Conservation (phyloP, 495 filamentous ascomycete genomes). For the Mycothermus thermophilus region DNA sequence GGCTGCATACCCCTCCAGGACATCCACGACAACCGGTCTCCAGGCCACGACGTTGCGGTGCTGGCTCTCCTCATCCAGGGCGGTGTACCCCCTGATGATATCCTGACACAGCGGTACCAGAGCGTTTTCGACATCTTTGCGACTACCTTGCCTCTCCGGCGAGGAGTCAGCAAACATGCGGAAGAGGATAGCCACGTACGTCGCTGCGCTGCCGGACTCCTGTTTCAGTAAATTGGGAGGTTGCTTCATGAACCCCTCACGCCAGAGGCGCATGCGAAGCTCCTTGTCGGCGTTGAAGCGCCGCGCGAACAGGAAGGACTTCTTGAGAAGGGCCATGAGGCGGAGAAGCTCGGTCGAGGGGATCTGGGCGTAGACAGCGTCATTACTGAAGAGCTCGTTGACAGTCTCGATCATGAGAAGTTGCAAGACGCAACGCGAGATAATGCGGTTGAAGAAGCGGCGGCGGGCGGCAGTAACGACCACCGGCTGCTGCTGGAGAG, state of each 20-base stretch:
- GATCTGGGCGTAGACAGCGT: constrained; percentile 86
- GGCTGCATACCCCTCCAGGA: constrained; percentile 84
- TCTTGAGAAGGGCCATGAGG: constrained; percentile 85
- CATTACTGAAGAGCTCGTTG: constrained; percentile 94
- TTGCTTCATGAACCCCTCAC: constrained; percentile 99
- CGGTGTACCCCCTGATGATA: constrained; percentile 69
- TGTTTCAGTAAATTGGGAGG: constrained; percentile 98
- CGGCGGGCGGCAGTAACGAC: constrained; percentile 84
- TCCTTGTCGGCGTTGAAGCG: constrained; percentile 97
- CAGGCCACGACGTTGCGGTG: constrained; percentile 92
- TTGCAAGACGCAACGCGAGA: constrained; percentile 95
- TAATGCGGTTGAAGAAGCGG: constrained; percentile 98
- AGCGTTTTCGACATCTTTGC: constrained; percentile 71
- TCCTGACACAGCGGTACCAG: constrained; percentile 89
- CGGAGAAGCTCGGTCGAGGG: constrained; percentile 77
- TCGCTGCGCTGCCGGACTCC: constrained; percentile 80
- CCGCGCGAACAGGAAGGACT: constrained; percentile 88
- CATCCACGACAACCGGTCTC: constrained; percentile 93
- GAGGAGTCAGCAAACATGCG: constrained; percentile 90
- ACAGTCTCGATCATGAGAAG: constrained; percentile 99
- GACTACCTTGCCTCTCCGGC: constrained; percentile 64
- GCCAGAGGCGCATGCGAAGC: constrained; percentile 82
- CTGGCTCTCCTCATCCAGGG: constrained; percentile 84
- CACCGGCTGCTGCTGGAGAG: constrained; percentile 70
- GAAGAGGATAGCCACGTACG: constrained; percentile 86